Base-by-base conservation (phyloP, 257 asterid genomes). In the Cynanchum wilfordii region DNA sequence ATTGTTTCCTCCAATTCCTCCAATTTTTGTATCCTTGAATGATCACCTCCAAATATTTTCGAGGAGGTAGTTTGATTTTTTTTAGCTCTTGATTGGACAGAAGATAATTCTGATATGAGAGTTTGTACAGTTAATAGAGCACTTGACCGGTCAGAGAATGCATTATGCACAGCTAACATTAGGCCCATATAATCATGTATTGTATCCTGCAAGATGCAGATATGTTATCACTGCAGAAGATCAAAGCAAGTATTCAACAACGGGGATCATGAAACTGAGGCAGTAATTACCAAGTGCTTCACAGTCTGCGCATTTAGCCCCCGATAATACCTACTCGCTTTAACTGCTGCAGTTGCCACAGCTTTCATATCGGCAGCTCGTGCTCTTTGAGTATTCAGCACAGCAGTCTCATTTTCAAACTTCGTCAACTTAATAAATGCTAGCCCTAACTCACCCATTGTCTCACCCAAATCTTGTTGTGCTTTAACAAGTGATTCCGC, bases 81-180 rank as follows among this genome's bases (percentile, higher is more conserved):
- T 83, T 87, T 96, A 80, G 88, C 88, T 85, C 87, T 90, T 65
- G 84, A 85, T 67, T 79, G 91, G 90, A 95, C 84, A 77, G 98
- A 85, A 76, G 94, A 85, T 81, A 95, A 68, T 42, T 95, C 99
- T 10, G 99, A 90, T 64, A 89, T 66, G 77, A 95, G 98, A 60
- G 99, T 92, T 89, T 92, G 98, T 76, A 92, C 87, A 49, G 96
- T 92, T 84, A 92, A 84, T 76, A 95, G 81, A 74, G 98, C 99
- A 83, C 88, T 92, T 70, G 98, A 90, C 70, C 99, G 96, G 79
- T 95, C 98, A 38, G 98, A 78, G 82, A 90, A 90, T 65, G 98
- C 98, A 83, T 69, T 80, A 75, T 86, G 96, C 60, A 83, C 89
- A 47, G 95, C 87, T 76, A 90, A 83, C 95, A 95, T 89, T 86